These are phyloP conservation scores for Russula griseocarnosa DNA, from an alignment of 768 basidiomycete species.

Conservation along the genomic window DNA sequence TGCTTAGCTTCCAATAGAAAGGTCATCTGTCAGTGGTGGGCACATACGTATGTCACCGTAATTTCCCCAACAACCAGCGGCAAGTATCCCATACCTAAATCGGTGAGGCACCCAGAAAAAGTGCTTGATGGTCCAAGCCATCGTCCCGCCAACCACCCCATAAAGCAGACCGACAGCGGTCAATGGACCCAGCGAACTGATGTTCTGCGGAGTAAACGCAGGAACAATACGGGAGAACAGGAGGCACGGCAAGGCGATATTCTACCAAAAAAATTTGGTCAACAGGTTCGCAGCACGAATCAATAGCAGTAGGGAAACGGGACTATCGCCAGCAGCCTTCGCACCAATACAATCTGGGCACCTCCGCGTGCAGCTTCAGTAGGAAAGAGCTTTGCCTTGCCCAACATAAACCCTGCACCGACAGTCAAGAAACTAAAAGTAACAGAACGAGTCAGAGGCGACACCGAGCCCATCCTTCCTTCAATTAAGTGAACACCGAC, in stretches of 20 bases:
- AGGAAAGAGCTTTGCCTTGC: slow-evolving; percentile 60
- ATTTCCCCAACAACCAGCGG: slow-evolving; percentile 67
- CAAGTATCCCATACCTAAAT: slow-evolving; percentile 66
- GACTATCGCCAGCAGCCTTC: neutral
- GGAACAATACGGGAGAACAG: slow-evolving; percentile 73
- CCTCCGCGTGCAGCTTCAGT: slow-evolving; percentile 53
- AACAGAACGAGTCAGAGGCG: neutral
- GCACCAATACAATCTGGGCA: slow-evolving; percentile 57
- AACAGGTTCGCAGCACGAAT: neutral
- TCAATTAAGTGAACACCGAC: slow-evolving; percentile 3
- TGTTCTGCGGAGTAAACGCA: slow-evolving; percentile 56
- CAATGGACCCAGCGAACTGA: slow-evolving; percentile 56
- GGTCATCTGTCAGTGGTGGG: neutral
- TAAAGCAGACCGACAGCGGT: slow-evolving; percentile 58
- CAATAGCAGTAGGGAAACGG: too few relatives aligned
- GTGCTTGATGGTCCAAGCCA: slow-evolving; percentile 54
- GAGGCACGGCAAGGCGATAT: slow-evolving; percentile 58
- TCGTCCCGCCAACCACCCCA: slow-evolving; percentile 48
- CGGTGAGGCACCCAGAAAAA: slow-evolving; percentile 76
- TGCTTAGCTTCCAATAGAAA: neutral
- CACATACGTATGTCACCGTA: slow-evolving; percentile 65
- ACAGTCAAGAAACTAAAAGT: slow-evolving; percentile 48
- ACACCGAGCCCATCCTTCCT: neutral
- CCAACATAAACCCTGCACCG: slow-evolving; percentile 51
- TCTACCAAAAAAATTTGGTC: slow-evolving; percentile 31